Evolutionary conservation across 1,139 yeast genomes (phyloP).

Genomic region (Taphrina pruni): DNA sequence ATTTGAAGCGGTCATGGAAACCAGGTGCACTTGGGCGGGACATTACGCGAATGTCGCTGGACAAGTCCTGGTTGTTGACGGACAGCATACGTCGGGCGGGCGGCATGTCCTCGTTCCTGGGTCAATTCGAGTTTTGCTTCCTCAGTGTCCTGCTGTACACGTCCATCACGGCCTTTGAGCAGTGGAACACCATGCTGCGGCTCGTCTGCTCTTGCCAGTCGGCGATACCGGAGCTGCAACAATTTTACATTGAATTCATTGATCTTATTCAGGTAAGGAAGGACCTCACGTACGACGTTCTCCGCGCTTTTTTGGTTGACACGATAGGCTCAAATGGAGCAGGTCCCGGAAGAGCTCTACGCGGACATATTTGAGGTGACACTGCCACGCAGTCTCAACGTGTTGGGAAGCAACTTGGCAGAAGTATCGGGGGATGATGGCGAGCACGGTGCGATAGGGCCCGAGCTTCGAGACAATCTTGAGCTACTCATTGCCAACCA

Average conservation of each 20-base stretch:
- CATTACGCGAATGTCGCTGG: constrained; percentile 54
- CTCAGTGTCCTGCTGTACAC: constrained; percentile 54
- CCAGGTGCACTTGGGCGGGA: constrained; percentile 52
- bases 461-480: constrained; percentile 10
- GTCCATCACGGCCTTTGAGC: constrained; percentile 57
- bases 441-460: neutral
- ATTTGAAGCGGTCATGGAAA: constrained; percentile 53
- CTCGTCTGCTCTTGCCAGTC: constrained; percentile 45
- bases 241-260: constrained; percentile 7
- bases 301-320: neutral
- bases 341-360: constrained; percentile 27
- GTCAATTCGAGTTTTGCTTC: constrained; percentile 56
- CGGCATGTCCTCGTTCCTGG: constrained; percentile 48
- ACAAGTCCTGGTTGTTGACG: constrained; percentile 57
- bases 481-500: constrained; percentile 13
- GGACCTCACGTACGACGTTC: neutral
- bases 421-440: constrained; percentile 13
- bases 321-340: constrained; percentile 30
- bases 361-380: constrained; percentile 24
- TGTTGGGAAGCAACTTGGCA: constrained; percentile 1
- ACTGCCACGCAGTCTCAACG: constrained; percentile 10
- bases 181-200: constrained; percentile 56
- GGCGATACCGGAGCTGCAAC: neutral
- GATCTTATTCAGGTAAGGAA: constrained; percentile 18
- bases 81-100: constrained; percentile 47